A percentile compares a stretch with the other conserved stretches of the same genome.
These are phyloP conservation scores for Echria macrotheca DNA, from an alignment of 495 filamentous ascomycete species.

Conservation along the genomic window DNA sequence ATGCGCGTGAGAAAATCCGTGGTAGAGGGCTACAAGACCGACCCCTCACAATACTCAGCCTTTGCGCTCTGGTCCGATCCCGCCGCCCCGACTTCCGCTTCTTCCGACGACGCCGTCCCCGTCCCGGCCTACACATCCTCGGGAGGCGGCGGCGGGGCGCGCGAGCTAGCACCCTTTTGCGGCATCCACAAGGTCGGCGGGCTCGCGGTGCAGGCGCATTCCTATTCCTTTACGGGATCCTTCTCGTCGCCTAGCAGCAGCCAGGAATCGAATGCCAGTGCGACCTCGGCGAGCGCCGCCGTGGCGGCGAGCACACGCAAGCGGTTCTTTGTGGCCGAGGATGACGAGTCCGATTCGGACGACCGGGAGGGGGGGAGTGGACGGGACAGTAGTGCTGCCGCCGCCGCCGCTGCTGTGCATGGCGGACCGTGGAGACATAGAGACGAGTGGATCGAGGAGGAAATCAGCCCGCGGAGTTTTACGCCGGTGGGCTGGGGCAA, in stretches of 20 bases:
- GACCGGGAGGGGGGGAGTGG: too few species aligned
- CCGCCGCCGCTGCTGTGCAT: not conserved
- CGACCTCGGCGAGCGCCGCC: conserved; percentile 2
- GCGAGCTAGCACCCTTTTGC: conserved; percentile 71
- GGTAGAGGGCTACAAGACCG: conserved; percentile 86
- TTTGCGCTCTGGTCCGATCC: conserved; percentile 42
- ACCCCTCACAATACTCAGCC: conserved; percentile 32
- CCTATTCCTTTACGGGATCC: conserved; percentile 8
- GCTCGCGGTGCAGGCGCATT: conserved; percentile 44
- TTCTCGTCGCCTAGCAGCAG: conserved; percentile 25
- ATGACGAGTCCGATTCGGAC: conserved; percentile 16
- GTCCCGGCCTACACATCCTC: conserved; percentile 14
- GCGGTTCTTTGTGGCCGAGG: conserved; percentile 29
- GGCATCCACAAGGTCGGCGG: conserved; percentile 64
- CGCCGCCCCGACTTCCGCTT: conserved; percentile 1
- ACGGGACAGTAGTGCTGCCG: too few species aligned
- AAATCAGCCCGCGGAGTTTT: conserved; percentile 35
- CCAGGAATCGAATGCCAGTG: conserved; percentile 32
- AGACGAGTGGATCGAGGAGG: conserved; percentile 28
- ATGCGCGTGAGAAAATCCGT: conserved; percentile 91
- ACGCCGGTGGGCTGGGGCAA: conserved; percentile 21
- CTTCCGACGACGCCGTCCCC: not conserved
- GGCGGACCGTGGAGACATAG: conserved; percentile 18
- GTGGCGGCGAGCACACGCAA: conserved; percentile 27
- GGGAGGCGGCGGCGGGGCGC: conserved; percentile 14